Evolutionary conservation across 2,329 filamentous ascomycete genomes (phyloP).

Genomic region (Corynespora cassiicola): DNA sequence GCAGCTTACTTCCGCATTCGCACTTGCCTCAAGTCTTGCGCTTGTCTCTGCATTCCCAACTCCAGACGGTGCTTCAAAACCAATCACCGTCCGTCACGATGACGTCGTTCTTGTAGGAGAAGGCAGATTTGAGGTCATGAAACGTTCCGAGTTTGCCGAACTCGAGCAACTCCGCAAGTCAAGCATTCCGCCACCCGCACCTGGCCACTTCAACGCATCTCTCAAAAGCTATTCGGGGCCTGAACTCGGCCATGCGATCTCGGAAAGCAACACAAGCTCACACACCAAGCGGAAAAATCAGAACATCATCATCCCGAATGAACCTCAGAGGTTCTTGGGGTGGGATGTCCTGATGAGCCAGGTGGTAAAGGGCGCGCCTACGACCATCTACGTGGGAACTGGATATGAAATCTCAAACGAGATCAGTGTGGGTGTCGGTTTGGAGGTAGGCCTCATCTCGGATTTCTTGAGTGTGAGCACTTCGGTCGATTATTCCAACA

Average conservation of each 20-base stretch:
- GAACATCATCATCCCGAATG: slow-evolving; percentile 27
- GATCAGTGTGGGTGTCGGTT: slow-evolving; percentile 28
- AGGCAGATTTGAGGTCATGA: slow-evolving; percentile 28
- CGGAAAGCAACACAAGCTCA: too few relatives aligned
- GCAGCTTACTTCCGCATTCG: too few relatives aligned
- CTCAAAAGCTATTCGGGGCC: too few relatives aligned
- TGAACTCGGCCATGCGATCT: too few relatives aligned
- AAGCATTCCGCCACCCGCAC: slow-evolving; percentile 20
- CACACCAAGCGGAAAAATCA: too few relatives aligned
- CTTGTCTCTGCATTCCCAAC: too few relatives aligned
- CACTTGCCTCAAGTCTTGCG: too few relatives aligned
- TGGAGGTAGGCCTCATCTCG: slow-evolving; percentile 27
- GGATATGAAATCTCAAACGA: slow-evolving; percentile 45
- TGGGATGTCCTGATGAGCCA: slow-evolving; percentile 50
- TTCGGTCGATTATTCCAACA: slow-evolving; percentile 31
- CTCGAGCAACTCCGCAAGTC: slow-evolving; percentile 21
- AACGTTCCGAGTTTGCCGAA: slow-evolving; percentile 27
- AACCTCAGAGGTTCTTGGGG: slow-evolving; percentile 39
- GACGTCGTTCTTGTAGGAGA: slow-evolving; percentile 34
- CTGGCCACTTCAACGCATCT: slow-evolving; percentile 22
- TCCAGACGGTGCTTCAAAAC: too few relatives aligned
- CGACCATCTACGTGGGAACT: slow-evolving; percentile 35
- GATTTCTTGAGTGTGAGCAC: slow-evolving; percentile 30
- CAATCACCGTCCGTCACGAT: slow-evolving; percentile 21
- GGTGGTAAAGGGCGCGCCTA: slow-evolving; percentile 38